These are phyloP conservation scores for Gaeumannomyces tritici DNA, from an alignment of 2,329 filamentous ascomycete genomes.

Conservation along the genomic window DNA sequence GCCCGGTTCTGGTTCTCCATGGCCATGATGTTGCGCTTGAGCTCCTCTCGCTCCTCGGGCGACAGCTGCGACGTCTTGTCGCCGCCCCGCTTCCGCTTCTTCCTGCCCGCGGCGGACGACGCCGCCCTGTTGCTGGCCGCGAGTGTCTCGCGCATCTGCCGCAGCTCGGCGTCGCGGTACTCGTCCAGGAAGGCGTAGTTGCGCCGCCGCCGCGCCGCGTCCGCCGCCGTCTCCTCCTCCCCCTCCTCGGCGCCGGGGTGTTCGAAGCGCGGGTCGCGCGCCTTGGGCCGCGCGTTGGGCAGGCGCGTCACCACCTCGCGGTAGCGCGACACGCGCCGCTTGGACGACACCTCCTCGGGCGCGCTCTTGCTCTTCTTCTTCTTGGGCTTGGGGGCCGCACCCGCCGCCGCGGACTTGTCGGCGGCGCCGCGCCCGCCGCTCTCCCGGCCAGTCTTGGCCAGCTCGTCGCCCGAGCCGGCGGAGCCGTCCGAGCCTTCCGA, in stretches of 20 bases:
- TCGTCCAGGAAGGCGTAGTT: slow-evolving; percentile 84
- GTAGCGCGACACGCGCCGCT: slow-evolving; percentile 71
- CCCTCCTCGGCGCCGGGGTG: slow-evolving; percentile 26
- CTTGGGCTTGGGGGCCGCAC: slow-evolving; percentile 15
- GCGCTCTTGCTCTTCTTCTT: slow-evolving; percentile 69
- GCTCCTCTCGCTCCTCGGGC: slow-evolving; percentile 46
- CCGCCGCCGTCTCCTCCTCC: slow-evolving; percentile 14
- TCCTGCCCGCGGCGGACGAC: slow-evolving; percentile 25
- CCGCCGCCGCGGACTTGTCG: slow-evolving; percentile 1
- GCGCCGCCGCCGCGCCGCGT: slow-evolving; percentile 51
- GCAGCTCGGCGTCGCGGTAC: slow-evolving; percentile 78
- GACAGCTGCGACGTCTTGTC: slow-evolving; percentile 20
- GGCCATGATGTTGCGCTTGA: slow-evolving; percentile 65
- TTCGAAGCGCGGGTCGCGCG: slow-evolving; percentile 79
- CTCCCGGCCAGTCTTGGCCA: background rate
- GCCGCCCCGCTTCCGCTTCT: slow-evolving; percentile 30
- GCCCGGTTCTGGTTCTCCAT: slow-evolving; percentile 73
- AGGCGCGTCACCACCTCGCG: slow-evolving; percentile 55
- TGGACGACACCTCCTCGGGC: slow-evolving; percentile 72
- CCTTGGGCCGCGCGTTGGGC: slow-evolving; percentile 37
- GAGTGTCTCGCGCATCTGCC: slow-evolving; percentile 58
- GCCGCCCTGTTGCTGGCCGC: slow-evolving; percentile 21
- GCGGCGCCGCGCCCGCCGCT: background rate
- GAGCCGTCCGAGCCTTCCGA: slow-evolving; percentile 13
- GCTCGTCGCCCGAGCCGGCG: background rate